These are phyloP conservation scores for Aspergillus biplanus DNA, from an alignment of 495 filamentous ascomycete genomes.

Conservation along the genomic window DNA sequence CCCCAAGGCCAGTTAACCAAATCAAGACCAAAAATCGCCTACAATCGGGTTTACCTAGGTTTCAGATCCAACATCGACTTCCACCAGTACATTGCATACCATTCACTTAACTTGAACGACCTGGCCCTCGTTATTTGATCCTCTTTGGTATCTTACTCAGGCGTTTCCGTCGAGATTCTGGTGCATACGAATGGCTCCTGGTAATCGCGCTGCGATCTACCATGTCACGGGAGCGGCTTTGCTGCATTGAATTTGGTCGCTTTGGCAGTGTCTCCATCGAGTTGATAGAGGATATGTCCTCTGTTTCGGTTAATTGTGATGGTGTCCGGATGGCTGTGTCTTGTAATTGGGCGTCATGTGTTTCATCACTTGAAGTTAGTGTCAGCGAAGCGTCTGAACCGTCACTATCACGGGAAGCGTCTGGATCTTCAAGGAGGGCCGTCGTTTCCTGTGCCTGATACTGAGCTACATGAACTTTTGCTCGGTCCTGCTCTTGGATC, in stretches of 20 bases:
- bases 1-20: too few species aligned
- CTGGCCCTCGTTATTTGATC: background rate
- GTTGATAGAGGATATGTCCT: too few species aligned
- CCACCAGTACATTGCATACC: background rate
- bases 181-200: conserved; percentile 3
- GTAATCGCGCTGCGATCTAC: background rate
- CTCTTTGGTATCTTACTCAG: conserved; percentile 8
- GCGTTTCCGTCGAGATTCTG: background rate
- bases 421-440: conserved; percentile 14
- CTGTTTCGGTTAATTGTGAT: too few species aligned
- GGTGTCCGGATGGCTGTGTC: background rate
- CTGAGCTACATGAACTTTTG: conserved; percentile 70
- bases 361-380: conserved; percentile 3
- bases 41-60: too few species aligned
- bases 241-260: background rate
- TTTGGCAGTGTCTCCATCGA: conserved; percentile 3
- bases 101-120: background rate
- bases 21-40: too few species aligned
- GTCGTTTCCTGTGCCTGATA: conserved; percentile 50
- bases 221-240: background rate
- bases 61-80: too few species aligned
- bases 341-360: background rate
- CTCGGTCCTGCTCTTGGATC: conserved; percentile 76
- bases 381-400: background rate
- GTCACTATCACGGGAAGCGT: conserved; percentile 3